Evolutionary conservation across 2,329 filamentous ascomycete genomes (phyloP).

Genomic region (Trichoderma hamatum): DNA sequence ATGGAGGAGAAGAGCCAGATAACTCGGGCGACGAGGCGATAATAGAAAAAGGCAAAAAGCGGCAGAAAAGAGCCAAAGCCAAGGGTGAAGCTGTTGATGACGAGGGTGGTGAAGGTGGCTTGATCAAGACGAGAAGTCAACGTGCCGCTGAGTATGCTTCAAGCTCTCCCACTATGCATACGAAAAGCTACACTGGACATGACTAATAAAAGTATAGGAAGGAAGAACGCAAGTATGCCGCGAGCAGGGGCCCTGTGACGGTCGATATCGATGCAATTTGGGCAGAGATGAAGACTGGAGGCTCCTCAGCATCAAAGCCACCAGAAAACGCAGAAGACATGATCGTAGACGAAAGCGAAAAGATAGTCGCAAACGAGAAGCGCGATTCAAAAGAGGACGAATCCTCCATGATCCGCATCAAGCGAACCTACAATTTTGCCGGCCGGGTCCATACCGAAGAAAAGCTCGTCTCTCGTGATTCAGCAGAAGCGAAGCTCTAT

Average conservation of each 20-base stretch:
- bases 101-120: slow-evolving; percentile 60
- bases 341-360: slow-evolving; percentile 10
- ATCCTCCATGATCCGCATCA: slow-evolving; percentile 61
- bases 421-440: slow-evolving; percentile 74
- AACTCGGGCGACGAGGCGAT: slow-evolving; percentile 75
- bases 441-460: slow-evolving; percentile 73
- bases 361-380: slow-evolving; percentile 9
- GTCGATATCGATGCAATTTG: slow-evolving; percentile 73
- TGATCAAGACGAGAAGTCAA: slow-evolving; percentile 74
- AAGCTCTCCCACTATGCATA: background rate
- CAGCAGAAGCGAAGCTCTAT: slow-evolving; percentile 67
- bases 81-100: slow-evolving; percentile 49
- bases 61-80: slow-evolving; percentile 49
- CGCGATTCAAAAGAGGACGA: slow-evolving; percentile 31
- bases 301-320: slow-evolving; percentile 28
- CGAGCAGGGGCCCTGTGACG: slow-evolving; percentile 62
- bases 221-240: slow-evolving; percentile 57
- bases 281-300: slow-evolving; percentile 63
- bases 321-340: slow-evolving; percentile 13
- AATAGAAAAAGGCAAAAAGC: slow-evolving; percentile 64
- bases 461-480: slow-evolving; percentile 66
- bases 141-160: slow-evolving; percentile 62
- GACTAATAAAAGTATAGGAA: slow-evolving; percentile 47
- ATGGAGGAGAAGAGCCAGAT: slow-evolving; percentile 56
- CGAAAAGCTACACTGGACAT: background rate